Evolutionary conservation across 208 protist genomes (phyloP).

Genomic region (Vickermania ingenoplastis): DNA sequence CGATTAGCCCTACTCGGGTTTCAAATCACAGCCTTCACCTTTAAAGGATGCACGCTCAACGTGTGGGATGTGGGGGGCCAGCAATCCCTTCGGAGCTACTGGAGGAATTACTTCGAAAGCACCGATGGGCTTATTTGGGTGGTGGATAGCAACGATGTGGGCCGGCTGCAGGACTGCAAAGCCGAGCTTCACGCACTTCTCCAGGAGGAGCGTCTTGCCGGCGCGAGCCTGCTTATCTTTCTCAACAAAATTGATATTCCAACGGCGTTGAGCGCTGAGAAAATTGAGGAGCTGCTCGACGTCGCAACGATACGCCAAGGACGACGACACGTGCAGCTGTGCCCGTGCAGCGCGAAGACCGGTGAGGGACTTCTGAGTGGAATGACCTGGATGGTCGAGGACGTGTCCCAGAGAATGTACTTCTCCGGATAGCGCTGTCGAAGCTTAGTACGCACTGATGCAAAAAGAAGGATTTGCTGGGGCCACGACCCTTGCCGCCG

Average conservation of each 20-base stretch:
- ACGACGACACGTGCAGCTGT: conserved; percentile 92
- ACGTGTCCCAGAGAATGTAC: conserved; percentile 93
- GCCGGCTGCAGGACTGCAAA: conserved; percentile 88
- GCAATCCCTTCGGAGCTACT: conserved; percentile 97
- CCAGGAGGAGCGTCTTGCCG: conserved; percentile 95
- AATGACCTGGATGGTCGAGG: conserved; percentile 97
- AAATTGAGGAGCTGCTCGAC: conserved; percentile 67
- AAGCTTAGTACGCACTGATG: background rate
- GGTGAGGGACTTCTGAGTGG: conserved; percentile 94
- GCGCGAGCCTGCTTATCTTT: conserved; percentile 98
- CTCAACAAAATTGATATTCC: conserved; percentile 99
- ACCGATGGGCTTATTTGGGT: conserved; percentile 96
- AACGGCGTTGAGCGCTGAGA: conserved; percentile 39
- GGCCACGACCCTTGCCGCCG: background rate
- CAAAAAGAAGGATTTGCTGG: background rate
- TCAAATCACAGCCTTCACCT: conserved; percentile 98
- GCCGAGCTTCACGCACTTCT: conserved; percentile 93
- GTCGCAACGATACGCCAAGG: conserved; percentile 72
- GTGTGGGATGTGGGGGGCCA: conserved; percentile 99
- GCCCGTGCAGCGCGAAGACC: conserved; percentile 92
- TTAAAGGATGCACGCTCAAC: conserved; percentile 95
- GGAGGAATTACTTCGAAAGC: conserved; percentile 97
- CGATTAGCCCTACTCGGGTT: conserved; percentile 98
- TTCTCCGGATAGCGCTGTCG: conserved; percentile 35
- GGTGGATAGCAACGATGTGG: conserved; percentile 93